These are phyloP conservation scores for Zygoascus ofunaensis DNA, from an alignment of 805 yeast genomes.

Conservation along the genomic window DNA sequence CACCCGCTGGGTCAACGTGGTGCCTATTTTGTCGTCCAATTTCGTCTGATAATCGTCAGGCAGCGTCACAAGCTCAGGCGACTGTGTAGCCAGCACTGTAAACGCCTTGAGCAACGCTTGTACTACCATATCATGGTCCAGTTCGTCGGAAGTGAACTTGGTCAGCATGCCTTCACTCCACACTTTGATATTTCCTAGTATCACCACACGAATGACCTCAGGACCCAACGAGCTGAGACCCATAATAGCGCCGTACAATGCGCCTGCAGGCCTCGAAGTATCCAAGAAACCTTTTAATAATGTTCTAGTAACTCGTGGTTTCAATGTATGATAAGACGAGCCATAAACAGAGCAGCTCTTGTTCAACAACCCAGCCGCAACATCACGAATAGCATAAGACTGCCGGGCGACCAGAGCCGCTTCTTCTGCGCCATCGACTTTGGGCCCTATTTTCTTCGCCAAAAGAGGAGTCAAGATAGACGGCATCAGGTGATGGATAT, in stretches of 20 bases:
- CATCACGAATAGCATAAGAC: constrained; percentile 64
- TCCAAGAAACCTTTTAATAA: constrained; percentile 84
- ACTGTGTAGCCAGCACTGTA: constrained; percentile 32
- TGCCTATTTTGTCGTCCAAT: constrained; percentile 53
- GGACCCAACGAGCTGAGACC: constrained; percentile 79
- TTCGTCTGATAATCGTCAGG: constrained; percentile 31
- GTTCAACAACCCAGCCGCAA: constrained; percentile 74
- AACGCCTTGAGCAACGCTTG: constrained; percentile 49
- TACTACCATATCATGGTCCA: constrained; percentile 33
- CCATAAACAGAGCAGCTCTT: constrained; percentile 76
- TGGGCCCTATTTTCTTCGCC: constrained; percentile 75
- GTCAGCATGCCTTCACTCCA: constrained; percentile 44
- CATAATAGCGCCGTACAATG: constrained; percentile 83
- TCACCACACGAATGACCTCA: constrained; percentile 75
- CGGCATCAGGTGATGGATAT: constrained; percentile 96
- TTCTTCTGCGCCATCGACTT: constrained; percentile 21
- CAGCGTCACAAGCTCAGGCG: constrained; percentile 29
- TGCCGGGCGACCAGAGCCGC: constrained; percentile 19
- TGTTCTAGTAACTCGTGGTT: constrained; percentile 91
- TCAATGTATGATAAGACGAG: constrained; percentile 75
- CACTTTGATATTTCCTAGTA: constrained; percentile 72
- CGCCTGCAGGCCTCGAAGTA: constrained; percentile 71
- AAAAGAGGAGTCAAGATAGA: constrained; percentile 80
- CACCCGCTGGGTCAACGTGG: constrained; percentile 42
- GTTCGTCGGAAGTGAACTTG: constrained; percentile 31